Conservation (phyloP, 2,329 filamentous ascomycete species). For the Penicillium freii region DNA sequence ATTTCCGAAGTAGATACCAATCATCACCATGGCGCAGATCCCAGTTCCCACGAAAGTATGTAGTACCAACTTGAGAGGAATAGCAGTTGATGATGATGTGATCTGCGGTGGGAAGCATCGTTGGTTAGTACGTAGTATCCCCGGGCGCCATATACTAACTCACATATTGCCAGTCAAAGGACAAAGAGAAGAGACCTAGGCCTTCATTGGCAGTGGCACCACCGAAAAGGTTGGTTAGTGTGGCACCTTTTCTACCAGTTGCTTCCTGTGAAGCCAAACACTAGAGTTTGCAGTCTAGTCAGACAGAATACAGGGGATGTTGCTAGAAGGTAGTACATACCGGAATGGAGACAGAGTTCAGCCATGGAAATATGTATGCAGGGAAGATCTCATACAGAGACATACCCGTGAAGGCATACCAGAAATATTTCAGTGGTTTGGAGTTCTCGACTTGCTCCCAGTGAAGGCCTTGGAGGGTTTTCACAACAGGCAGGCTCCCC, state of each 20-base stretch:
- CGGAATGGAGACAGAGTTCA: constrained; percentile 56
- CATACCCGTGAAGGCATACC: constrained; percentile 52
- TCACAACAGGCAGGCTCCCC: constrained; percentile 53
- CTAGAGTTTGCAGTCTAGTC: neutral
- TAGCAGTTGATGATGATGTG: constrained; percentile 53
- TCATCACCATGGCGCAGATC: constrained; percentile 52
- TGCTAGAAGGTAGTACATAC: constrained; percentile 2
- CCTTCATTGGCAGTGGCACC: constrained; percentile 55
- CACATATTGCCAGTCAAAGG: constrained; percentile 54
- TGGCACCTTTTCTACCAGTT: constrained; percentile 45
- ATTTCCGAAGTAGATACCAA: constrained; percentile 54
- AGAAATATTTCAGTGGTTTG: constrained; percentile 53
- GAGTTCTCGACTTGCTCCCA: constrained; percentile 54
- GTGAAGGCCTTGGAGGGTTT: constrained; percentile 55
- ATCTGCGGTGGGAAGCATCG: constrained; percentile 39
- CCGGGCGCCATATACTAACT: constrained; percentile 5
- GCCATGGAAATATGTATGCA: constrained; percentile 56
- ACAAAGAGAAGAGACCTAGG: constrained; percentile 50
- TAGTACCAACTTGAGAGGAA: constrained; percentile 52
- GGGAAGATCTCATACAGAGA: constrained; percentile 54
- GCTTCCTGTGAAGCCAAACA: constrained; percentile 55
- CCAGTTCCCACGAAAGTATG: constrained; percentile 50
- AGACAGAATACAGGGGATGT: neutral
- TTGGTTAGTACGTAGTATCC: constrained; percentile 2
- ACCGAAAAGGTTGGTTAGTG: constrained; percentile 52